Evolutionary conservation across 257 asterid genomes (phyloP), one percentile per base, ranked within the genome.

Genomic region (Gynochthodes officinalis): DNA sequence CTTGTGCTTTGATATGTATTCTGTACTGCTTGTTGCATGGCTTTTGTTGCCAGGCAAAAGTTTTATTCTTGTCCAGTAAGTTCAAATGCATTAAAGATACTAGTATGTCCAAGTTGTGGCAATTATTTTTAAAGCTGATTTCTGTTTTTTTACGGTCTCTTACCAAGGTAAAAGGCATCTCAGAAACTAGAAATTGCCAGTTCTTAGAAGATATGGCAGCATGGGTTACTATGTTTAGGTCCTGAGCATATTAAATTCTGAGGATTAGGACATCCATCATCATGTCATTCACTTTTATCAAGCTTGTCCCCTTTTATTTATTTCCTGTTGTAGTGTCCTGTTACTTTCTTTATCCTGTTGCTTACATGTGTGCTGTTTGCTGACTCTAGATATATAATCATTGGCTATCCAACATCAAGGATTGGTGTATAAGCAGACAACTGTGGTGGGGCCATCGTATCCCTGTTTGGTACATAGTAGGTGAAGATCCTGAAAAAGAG

Each of bases 401-500:
- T 80, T 94, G 97, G 99, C 86, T 94, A 59, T 89, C 97, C 46
- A 91, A 94, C 76, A 94, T 94, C 88, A 94, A 94, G 82, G 97
- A 94, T 83, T 94, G 99, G 99, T 94, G 99, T 78, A 94, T 94
- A 78, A 94, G 99, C 88, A 82, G 99, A 80, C 99, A 94, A 81
- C 85, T 91, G 28, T 94, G 99, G 99, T 94, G 99, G 99, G 99
- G 99, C 57, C 99, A 94, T 74, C 96, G 96, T 21, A 91, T 94
- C 79, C 99, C 99, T 39, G 99, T 94, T 69, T 94, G 97, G 99
- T 94, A 94, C 77, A 79, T 91, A 80, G 91, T 76, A 52, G 99
- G 97, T 73, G 89, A 91, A 84, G 92, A 94, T 77, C 76, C 84
- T 74, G 96, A 91, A 71, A 97, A 91, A 65, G 96, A 89, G 67